A percentile compares a stretch with the other conserved stretches of the same genome.
Conservation (phyloP, 2,329 filamentous ascomycete species). For the Aspergillus terreus region DNA sequence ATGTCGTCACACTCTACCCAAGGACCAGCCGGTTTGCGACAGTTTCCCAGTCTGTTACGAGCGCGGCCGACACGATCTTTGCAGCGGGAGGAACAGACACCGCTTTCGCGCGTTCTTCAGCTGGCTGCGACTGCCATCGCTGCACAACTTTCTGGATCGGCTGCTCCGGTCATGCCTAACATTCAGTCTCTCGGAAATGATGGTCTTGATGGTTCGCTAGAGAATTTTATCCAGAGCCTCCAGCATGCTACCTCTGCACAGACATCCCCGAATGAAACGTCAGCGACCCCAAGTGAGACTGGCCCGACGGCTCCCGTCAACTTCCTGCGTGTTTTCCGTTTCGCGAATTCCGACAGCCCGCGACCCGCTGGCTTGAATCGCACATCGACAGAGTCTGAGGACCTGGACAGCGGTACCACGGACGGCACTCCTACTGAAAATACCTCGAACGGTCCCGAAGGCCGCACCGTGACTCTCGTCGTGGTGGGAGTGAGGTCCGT, state of each 20-base stretch:
- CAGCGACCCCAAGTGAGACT: slow-evolving; percentile 39
- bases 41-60: slow-evolving; percentile 44
- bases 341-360: slow-evolving; percentile 51
- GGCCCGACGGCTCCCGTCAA: slow-evolving; percentile 56
- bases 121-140: slow-evolving; percentile 63
- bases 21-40: slow-evolving; percentile 31
- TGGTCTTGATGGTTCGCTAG: slow-evolving; percentile 59
- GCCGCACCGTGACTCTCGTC: slow-evolving; percentile 64
- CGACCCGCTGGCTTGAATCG: slow-evolving; percentile 19
- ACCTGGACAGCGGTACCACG: slow-evolving; percentile 16
- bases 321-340: slow-evolving; percentile 66
- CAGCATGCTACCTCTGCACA: slow-evolving; percentile 60
- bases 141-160: slow-evolving; percentile 60
- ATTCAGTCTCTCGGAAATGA: slow-evolving; percentile 53
- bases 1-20: slow-evolving; percentile 25
- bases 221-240: slow-evolving; percentile 60
- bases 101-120: slow-evolving; percentile 59
- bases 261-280: slow-evolving; percentile 34
- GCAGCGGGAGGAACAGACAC: slow-evolving; percentile 59
- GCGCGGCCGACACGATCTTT: slow-evolving; percentile 52
- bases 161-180: slow-evolving; percentile 53
- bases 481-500: slow-evolving; percentile 67
- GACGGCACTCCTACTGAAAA: slow-evolving; percentile 41
- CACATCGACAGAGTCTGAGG: slow-evolving; percentile 22
- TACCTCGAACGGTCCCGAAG: slow-evolving; percentile 41